Evolutionary conservation across 257 asterid genomes (phyloP), one percentile per base, ranked within the genome.

Genomic region (Nicotiana paniculata): DNA sequence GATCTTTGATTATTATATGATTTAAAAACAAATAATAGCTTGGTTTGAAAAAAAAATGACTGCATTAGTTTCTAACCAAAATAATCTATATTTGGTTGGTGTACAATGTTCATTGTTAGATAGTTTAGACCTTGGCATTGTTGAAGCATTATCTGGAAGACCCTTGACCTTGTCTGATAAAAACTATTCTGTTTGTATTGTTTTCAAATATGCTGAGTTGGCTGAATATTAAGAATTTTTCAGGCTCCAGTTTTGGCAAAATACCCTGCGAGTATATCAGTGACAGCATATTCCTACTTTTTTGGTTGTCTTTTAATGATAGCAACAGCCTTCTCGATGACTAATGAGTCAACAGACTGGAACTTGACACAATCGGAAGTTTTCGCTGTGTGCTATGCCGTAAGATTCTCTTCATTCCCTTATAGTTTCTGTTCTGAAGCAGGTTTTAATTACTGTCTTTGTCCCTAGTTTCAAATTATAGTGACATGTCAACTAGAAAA

Each of bases 261-360:
- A 82, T 96, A 94, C 89, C 98, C 99, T 76, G 99, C 98, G 76
- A 91, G 92, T 82, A 91, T 96, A 87, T 93, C 99, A 48, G 89
- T 94, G 90, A 96, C 98, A 24, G 98, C 99, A 24, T 96, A 86
- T 89, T 90, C 99, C 78, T 93, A 94, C 89, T 87, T 85, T 72
- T 96, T 93, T 77, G 99, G 99, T 63, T 91, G 90, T 79, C 64
- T 90, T 10, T 89, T 93, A 66, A 90, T 96, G 98, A 93, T 90
- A 81, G 84, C 84, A 76, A 88, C 98, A 69, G 92, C 98, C 46
- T 77, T 88, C 70, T 87, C 88, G 66, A 76, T 83, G 83, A 90
- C 95, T 74, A 84, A 85, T 32, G 92, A 87, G 51, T 85, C 97
- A 75, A 87, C 95, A 10, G 95, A 93, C 83, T 96, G 98, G 98